Evolutionary conservation across 1,284 basidiomycete species (phyloP), one percentile per base, ranked within the genome.

Genomic region (Pseudozyma tsukubaensis): DNA sequence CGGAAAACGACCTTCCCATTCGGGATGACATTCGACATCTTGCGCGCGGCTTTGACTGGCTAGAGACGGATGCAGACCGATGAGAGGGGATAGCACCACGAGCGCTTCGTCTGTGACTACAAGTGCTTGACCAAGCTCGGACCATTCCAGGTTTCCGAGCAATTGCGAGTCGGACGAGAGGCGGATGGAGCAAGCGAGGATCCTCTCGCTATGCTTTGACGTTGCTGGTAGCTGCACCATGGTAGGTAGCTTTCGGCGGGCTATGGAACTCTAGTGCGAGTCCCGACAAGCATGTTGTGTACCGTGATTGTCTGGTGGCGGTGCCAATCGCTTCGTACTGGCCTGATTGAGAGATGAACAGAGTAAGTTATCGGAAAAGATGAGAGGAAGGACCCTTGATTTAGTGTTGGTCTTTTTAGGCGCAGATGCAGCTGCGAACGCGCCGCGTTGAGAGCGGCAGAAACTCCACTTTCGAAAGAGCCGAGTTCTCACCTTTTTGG

Each of bases 71-170:
- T 74, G 53, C 14, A 71, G 48, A 6, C 60, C 53, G 12, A 36
- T 21, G 36, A 71, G 36, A 4, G 68, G 67, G 6, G 68, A 67
- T 8, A 75, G 34, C 1, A 75, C 44, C 48, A 67, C 43, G 50
- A 74, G 19, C n/a, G 40, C 44, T 5, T 74, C 67, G 13, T 74
- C 56, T 1, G 63, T 70, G 14, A 66, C 56, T 10, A 74, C 55
- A 24, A 74, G 56, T 3, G 67, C 67, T 42, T 74, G 66, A 12
- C 72, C 72, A 4, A 58, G 40, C n/a, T 40, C 62, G 8, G 72
- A 74, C 67, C 72, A 74, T 24, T 61, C 21, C 3, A 74, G 66
- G 45, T 70, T 74, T 53, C 56, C 63, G 6, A 59, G 37, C 10
- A 39, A 48, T 42, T 45, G 47, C 12, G 59, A 62, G 9, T 39